Evolutionary conservation across 371 early-diverging fungal species (phyloP).

Genomic region (Nosema bombycis): DNA sequence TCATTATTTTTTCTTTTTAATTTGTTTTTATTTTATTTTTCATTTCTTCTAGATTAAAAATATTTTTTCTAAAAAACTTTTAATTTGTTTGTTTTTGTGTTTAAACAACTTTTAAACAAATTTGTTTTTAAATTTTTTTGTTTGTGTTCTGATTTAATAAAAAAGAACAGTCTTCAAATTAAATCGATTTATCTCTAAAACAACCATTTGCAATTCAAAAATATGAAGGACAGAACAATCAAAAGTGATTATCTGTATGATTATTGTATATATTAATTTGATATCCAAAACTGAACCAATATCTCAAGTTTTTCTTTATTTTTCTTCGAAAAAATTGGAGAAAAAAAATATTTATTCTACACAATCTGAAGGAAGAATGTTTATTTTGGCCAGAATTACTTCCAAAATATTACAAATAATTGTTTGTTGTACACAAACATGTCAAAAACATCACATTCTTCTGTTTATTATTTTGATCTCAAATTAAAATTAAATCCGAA

Average conservation of each 20-base stretch:
- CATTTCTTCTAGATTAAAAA: background rate
- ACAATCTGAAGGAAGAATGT: too few relatives aligned
- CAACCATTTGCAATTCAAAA: too few relatives aligned
- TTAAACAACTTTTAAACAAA: background rate
- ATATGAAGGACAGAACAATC: too few relatives aligned
- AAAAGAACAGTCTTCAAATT: background rate
- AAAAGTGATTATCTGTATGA: too few relatives aligned
- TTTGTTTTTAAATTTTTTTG: background rate
- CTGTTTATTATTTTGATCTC: constrained; percentile 4
- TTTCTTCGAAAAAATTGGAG: background rate
- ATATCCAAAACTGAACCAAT: background rate
- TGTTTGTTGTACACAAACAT: background rate
- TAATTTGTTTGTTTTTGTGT: background rate
- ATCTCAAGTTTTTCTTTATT: background rate
- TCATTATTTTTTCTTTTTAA: background rate
- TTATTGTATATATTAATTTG: background rate
- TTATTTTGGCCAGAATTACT: too few relatives aligned
- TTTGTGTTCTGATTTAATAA: background rate
- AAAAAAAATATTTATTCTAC: too few relatives aligned
- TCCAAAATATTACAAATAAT: too few relatives aligned
- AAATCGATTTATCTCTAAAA: background rate
- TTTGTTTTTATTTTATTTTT: background rate
- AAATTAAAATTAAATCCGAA: constrained; percentile 5
- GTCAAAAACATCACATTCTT: constrained; percentile 4
- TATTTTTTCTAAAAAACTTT: background rate